Evolutionary conservation across 768 basidiomycete species (phyloP).

Genomic region (Xerocomellus chrysenteron): DNA sequence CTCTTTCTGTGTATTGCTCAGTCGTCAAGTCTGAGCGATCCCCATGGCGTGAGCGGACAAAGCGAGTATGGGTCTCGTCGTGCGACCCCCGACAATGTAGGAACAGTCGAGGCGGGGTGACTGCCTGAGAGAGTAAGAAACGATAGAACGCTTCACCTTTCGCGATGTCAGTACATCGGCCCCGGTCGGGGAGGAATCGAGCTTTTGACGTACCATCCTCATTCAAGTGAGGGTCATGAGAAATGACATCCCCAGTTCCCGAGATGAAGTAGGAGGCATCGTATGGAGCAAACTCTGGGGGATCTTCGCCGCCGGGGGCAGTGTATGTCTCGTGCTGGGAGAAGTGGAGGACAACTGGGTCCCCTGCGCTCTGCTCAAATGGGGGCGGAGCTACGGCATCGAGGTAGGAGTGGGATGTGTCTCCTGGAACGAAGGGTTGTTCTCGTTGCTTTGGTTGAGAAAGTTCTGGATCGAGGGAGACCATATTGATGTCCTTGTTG

Average conservation of each 20-base stretch:
- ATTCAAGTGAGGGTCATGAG: constrained; percentile 71
- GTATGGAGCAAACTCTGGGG: constrained; percentile 64
- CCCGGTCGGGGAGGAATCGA: neutral
- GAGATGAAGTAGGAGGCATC: constrained; percentile 57
- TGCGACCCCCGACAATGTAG: constrained; percentile 58
- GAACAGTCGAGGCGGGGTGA: constrained; percentile 42
- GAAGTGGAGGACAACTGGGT: constrained; percentile 25
- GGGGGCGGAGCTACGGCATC: constrained; percentile 17
- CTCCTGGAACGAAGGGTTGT: neutral
- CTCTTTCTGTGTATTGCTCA: constrained; percentile 56
- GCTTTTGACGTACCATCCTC: constrained; percentile 47
- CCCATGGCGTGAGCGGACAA: constrained; percentile 38
- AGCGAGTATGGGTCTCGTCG: constrained; percentile 48
- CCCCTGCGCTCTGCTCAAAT: constrained; percentile 28
- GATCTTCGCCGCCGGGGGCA: constrained; percentile 43
- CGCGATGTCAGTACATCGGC: constrained; percentile 3
- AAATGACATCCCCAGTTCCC: constrained; percentile 52
- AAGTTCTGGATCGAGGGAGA: constrained; percentile 4
- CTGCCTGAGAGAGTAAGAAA: constrained; percentile 62
- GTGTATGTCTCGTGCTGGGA: constrained; percentile 19
- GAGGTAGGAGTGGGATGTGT: neutral
- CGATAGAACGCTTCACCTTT: constrained; percentile 71
- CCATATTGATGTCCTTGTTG: constrained; percentile 1
- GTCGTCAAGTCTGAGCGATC: constrained; percentile 36
- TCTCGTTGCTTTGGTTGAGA: constrained; percentile 6